Evolutionary conservation across 495 filamentous ascomycete species (phyloP).

Genomic region (Pseudevernia furfuracea): DNA sequence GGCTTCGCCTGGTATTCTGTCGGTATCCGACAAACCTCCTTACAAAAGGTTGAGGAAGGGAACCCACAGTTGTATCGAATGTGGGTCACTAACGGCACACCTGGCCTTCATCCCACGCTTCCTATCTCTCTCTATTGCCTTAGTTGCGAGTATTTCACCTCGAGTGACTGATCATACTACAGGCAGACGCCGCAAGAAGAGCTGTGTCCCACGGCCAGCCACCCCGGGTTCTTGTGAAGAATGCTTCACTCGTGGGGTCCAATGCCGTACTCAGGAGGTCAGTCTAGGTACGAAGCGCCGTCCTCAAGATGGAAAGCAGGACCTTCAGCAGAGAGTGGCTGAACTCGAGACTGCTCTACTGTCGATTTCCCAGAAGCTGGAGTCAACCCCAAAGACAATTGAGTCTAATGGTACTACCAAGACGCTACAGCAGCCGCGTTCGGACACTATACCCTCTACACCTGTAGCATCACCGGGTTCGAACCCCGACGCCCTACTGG

Average conservation of each 20-base stretch:
- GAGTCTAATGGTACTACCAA: neutral
- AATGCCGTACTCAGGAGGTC: conserved; percentile 34
- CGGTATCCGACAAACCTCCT: conserved; percentile 31
- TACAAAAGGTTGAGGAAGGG: conserved; percentile 46
- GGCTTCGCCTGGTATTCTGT: conserved; percentile 24
- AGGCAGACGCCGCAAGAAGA: conserved; percentile 39
- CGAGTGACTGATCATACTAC: neutral
- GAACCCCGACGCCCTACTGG: conserved; percentile 30
- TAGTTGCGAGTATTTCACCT: neutral
- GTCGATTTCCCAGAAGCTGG: conserved; percentile 28
- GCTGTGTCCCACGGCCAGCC: conserved; percentile 33
- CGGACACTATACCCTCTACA: conserved; percentile 10
- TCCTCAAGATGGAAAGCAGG: conserved; percentile 28
- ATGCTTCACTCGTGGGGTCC: conserved; percentile 32
- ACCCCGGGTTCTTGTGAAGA: conserved; percentile 33
- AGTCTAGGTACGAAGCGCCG: conserved; percentile 13
- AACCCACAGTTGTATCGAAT: conserved; percentile 51
- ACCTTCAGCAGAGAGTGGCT: conserved; percentile 34
- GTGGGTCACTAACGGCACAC: conserved; percentile 25
- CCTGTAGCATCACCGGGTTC: conserved; percentile 23
- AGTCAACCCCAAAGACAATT: conserved; percentile 13
- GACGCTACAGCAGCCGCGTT: neutral
- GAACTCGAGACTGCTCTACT: conserved; percentile 35
- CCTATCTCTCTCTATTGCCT: too few species aligned
- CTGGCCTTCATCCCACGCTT: neutral